Evolutionary conservation across 257 asterid genomes (phyloP).

Genomic region (Nicotiana knightiana): DNA sequence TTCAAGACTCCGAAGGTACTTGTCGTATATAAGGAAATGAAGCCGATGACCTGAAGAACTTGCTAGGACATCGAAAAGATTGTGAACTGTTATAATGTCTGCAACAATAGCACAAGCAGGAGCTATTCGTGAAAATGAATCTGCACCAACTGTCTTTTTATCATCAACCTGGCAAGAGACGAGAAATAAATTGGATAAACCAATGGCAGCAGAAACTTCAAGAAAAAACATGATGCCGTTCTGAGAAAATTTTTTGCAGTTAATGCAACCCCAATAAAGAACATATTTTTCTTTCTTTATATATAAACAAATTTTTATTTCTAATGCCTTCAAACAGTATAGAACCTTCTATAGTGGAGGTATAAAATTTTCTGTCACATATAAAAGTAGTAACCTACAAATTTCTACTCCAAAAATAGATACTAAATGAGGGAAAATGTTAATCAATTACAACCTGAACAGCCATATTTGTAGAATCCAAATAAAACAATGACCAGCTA

Average conservation of each 20-base stretch:
- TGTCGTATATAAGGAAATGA: constrained; percentile 75
- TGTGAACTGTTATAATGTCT: constrained; percentile 73
- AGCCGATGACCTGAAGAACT: constrained; percentile 65
- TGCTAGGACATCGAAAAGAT: constrained; percentile 76
- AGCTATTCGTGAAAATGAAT: constrained; percentile 91
- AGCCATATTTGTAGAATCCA: constrained; percentile 79
- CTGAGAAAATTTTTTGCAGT: neutral
- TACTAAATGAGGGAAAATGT: constrained; percentile 5
- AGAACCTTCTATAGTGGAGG: constrained; percentile 4
- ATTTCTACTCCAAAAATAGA: neutral
- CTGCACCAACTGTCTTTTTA: constrained; percentile 77
- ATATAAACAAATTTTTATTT: neutral
- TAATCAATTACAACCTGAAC: constrained; percentile 53
- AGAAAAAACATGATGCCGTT: neutral
- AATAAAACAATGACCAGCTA: constrained; percentile 74
- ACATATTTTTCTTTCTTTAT: neutral
- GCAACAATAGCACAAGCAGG: constrained; percentile 77
- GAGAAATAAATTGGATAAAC: constrained; percentile 17
- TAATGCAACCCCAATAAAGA: neutral
- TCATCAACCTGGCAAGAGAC: constrained; percentile 61
- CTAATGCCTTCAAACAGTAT: constrained; percentile 3
- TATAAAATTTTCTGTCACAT: neutral
- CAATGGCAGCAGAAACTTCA: constrained; percentile 12
- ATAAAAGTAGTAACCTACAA: neutral
- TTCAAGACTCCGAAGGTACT: constrained; percentile 79